phyloP scores from a whole-genome alignment of 2,329 filamentous ascomycete genomes.

The Cladobotryum mycophilum region DNA sequence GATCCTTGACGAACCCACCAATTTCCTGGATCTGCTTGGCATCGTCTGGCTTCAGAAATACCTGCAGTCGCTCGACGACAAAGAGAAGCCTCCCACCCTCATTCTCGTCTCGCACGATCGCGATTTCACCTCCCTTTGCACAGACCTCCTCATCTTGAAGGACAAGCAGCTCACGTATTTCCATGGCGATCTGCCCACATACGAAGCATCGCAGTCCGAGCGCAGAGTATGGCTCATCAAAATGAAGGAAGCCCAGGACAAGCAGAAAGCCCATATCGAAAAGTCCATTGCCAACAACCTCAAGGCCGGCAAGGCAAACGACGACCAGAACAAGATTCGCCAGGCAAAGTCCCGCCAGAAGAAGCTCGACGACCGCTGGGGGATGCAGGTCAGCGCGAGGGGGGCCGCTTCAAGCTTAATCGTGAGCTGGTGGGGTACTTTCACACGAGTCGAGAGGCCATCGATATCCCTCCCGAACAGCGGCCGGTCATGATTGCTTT shows the following conservation, averaged over 20 bases:
- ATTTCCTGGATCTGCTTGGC: constrained; percentile 75
- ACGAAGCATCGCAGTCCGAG: constrained; percentile 62
- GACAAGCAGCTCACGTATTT: constrained; percentile 69
- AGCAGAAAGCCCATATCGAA: constrained; percentile 74
- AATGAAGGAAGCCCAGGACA: constrained; percentile 78
- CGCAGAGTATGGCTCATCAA: constrained; percentile 61
- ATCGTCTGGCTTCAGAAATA: constrained; percentile 81
- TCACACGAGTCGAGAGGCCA: constrained; percentile 53
- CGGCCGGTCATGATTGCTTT: constrained; percentile 51
- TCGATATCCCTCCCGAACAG: constrained; percentile 63
- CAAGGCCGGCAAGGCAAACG: constrained; percentile 66
- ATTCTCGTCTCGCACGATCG: constrained; percentile 80
- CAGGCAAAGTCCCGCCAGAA: constrained; percentile 80
- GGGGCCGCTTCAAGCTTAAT: constrained; percentile 74
- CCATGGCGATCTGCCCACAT: constrained; percentile 65
- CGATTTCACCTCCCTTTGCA: constrained; percentile 71
- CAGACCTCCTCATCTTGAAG: constrained; percentile 69
- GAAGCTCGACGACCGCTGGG: constrained; percentile 76
- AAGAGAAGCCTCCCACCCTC: constrained; percentile 54
- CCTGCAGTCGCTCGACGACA: constrained; percentile 51
- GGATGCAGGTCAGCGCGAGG: constrained; percentile 63
- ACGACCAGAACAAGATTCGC: constrained; percentile 80
- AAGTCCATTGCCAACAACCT: constrained; percentile 69
- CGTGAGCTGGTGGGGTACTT: constrained; percentile 62
- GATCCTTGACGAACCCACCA: constrained; percentile 81